Conservation (phyloP, 2,329 filamentous ascomycete genomes). For the Bipolaris oryzae region DNA sequence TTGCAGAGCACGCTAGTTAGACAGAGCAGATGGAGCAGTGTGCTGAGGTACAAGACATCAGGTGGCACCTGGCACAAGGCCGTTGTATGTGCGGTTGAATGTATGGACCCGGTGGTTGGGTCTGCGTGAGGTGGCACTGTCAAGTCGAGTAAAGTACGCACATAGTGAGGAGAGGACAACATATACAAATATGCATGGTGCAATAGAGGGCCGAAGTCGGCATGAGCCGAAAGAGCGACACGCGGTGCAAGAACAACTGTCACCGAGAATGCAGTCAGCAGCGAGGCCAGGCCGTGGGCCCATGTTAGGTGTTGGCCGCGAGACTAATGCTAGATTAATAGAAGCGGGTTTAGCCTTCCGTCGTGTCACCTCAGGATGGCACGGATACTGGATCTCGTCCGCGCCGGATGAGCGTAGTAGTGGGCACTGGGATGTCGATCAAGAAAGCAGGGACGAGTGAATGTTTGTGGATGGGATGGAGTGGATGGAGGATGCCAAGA, state of each 20-base stretch:
- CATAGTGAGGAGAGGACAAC: constrained; percentile 20
- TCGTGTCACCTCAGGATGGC: constrained; percentile 33
- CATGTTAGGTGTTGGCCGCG: background rate
- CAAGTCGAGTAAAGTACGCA: constrained; percentile 20
- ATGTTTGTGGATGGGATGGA: background rate
- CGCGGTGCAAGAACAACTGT: background rate
- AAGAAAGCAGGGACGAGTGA: background rate
- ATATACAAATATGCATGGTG: constrained; percentile 33
- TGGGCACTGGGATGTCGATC: background rate
- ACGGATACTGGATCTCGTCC: background rate
- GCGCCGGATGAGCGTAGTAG: background rate
- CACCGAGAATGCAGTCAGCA: constrained; percentile 1
- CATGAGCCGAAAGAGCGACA: constrained; percentile 15
- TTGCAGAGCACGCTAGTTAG: background rate
- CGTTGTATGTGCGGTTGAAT: constrained; percentile 36
- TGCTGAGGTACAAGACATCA: constrained; percentile 33
- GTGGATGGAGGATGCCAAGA: background rate
- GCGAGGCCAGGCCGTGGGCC: background rate
- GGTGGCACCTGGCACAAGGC: constrained; percentile 38
- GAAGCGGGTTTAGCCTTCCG: constrained; percentile 15
- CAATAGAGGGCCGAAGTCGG: constrained; percentile 25
- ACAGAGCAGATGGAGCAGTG: constrained; percentile 8
- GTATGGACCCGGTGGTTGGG: constrained; percentile 44
- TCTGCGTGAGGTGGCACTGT: constrained; percentile 37
- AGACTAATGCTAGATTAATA: constrained; percentile 7